Evolutionary conservation across 2,329 filamentous ascomycete genomes (phyloP).

Genomic region (Thyridium curvatum): DNA sequence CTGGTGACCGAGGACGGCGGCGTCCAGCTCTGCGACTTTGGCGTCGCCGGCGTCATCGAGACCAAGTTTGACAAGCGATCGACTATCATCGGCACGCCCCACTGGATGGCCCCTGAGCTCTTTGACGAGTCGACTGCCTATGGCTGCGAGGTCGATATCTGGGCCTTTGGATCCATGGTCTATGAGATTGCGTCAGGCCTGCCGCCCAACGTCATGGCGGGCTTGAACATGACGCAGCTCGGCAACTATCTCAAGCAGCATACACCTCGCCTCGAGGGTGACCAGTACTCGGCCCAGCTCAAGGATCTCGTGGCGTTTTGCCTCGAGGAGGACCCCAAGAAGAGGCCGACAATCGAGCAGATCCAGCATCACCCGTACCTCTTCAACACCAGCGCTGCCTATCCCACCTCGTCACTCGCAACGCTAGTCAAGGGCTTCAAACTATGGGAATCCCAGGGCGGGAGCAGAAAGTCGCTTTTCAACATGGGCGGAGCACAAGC

Average conservation of each 20-base stretch:
- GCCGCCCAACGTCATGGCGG: slow-evolving; percentile 61
- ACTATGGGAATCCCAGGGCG: slow-evolving; percentile 69
- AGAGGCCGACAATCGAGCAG: slow-evolving; percentile 63
- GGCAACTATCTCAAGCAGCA: slow-evolving; percentile 53
- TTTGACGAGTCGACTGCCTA: slow-evolving; percentile 59
- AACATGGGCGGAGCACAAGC: slow-evolving; percentile 52
- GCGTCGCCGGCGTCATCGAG: slow-evolving; percentile 73
- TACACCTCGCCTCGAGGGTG: slow-evolving; percentile 64
- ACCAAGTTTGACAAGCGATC: slow-evolving; percentile 70
- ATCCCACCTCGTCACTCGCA: slow-evolving; percentile 58
- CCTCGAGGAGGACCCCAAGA: slow-evolving; percentile 59
- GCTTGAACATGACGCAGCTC: slow-evolving; percentile 43
- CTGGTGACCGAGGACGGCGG: slow-evolving; percentile 70
- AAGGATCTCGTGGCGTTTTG: slow-evolving; percentile 69
- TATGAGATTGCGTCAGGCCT: slow-evolving; percentile 76
- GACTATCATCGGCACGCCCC: slow-evolving; percentile 75
- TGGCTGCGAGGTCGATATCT: slow-evolving; percentile 71
- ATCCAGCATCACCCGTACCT: slow-evolving; percentile 66
- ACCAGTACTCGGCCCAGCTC: slow-evolving; percentile 62
- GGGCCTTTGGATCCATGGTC: slow-evolving; percentile 77
- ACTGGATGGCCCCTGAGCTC: slow-evolving; percentile 84
- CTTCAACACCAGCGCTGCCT: slow-evolving; percentile 51
- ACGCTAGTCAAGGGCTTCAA: slow-evolving; percentile 67
- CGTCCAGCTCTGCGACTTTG: slow-evolving; percentile 80
- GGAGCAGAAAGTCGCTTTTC: slow-evolving; percentile 61